Base-by-base conservation (phyloP, 352 stramenopile species). In the Pseudoperonospora humuli region DNA sequence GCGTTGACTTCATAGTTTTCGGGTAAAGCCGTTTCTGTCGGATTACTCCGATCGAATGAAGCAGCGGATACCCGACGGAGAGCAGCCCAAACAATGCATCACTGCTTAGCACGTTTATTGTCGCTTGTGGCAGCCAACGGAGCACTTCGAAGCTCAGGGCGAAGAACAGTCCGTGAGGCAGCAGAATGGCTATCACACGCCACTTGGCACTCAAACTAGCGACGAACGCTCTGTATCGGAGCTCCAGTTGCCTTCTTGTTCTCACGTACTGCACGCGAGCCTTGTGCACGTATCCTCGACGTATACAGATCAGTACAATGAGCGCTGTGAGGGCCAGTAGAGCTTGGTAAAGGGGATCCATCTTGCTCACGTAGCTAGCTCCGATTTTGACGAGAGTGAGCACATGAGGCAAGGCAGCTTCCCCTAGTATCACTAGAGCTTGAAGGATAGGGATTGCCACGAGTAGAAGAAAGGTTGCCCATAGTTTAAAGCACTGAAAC, bases 121-220 rank as follows among this genome's bases (percentile, higher is more conserved):
- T 55, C 1, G 66, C n/a, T 0, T 52, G 35, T 1, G 80, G 77
- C 25, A 70, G 55, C 62, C 62, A 86, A 39, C 67, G 69, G 5
- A 88, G 45, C 34, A 78, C 57, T 19, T 68, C 63, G 39, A 86
- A 88, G 5, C 71, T 74, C 7, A 67, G 43, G 9, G 57, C 48
- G 38, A 86, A 77, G 32, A 87, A 89, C 20, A 84, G 41, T 9
- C 55, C 49, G 27, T 93, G 81, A 11, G 81, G 81, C 32, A 93
- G 29, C 7, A 78, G 48, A n/a, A 87, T 64, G 7, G 72, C 79
- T 0, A 61, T 57, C 6, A 74, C 17, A 3, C 78, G 72, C 37
- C 75, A 87, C 45, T 87, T 84, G 48, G 70, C 62, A 45, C 60
- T 84, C 11, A 93, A 58, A 44, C 77, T 87, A 7, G 45, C 54